Base-by-base conservation (phyloP, 176 grass and related monocot species). In the Lolium multiflorum region DNA sequence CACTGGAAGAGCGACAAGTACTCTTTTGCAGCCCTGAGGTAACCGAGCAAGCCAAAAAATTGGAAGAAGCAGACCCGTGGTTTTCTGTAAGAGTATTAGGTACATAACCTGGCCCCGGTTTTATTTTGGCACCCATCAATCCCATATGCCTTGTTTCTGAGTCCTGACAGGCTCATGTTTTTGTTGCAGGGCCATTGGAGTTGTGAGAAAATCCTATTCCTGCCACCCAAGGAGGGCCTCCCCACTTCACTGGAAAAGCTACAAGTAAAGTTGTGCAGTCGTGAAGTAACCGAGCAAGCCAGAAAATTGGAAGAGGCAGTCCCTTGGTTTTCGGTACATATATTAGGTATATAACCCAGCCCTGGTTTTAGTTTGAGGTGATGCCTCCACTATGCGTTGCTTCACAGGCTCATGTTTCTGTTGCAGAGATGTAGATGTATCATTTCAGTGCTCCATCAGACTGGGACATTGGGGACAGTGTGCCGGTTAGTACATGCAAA, bases 251-350 rank as follows among this genome's bases (percentile, higher is more conserved):
- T 38, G 65, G 7, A 38, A 39, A 1, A 0, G 0, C 3, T 68
- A 0, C 0, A 0, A 8, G 3, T 68, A 17, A 0, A 1, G 0
- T 18, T 0, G 8, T 9, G 3, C 2, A 9, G 64, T 38, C 28
- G 2, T 0, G 6, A 38, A 15, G 2, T 7, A 9, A 38, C 0
- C 7, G 7, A 17, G 14, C 28, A 67, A 38, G 64, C 64, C 7
- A 4, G 1, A 9, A 67, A 67, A 37, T 0, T 67, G 14, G 38
- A 67, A 67, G 64, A 3, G 38, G 35, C 5, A 8, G 14, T 17
- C 28, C 28, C 64, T 0, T 67, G 64, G 64, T 37, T 67, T 67
- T 16, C 2, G 0, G 28, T 66, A 3, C 0, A 1, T 3, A 39
- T 14, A 64, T n/a, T n/a, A n/a, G n/a, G n/a, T n/a, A n/a, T n/a